Evolutionary conservation across 805 yeast species (phyloP).

Genomic region (Barnettozyma populi): DNA sequence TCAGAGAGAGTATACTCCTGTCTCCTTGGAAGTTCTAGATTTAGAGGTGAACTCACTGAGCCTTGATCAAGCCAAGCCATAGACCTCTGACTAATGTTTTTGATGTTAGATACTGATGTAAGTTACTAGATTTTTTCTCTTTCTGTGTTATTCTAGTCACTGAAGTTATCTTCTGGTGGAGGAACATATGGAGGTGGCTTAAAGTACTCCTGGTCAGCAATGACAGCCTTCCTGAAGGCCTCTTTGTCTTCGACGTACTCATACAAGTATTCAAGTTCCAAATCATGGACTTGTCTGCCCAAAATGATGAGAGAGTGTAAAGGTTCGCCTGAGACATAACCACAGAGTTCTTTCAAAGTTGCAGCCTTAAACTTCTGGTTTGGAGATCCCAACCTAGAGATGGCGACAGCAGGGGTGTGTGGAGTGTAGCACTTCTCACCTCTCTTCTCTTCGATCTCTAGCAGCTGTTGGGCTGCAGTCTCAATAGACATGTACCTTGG

Average conservation of each 20-base stretch:
- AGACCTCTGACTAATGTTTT: not conserved
- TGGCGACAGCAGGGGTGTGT: constrained; percentile 89
- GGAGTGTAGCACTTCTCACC: constrained; percentile 75
- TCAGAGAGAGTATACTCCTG: not conserved
- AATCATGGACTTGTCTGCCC: constrained; percentile 91
- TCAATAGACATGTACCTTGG: constrained; percentile 93
- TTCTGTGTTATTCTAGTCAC: constrained; percentile 10
- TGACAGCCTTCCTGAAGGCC: constrained; percentile 39
- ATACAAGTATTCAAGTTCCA: constrained; percentile 79
- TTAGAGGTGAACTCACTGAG: not conserved
- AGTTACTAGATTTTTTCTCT: too few relatives aligned
- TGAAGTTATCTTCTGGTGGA: constrained; percentile 33
- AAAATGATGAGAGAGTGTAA: constrained; percentile 85
- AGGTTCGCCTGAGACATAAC: constrained; percentile 91
- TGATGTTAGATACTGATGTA: not conserved
- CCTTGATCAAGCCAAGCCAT: not conserved
- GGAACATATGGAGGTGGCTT: constrained; percentile 69
- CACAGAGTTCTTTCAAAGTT: constrained; percentile 67
- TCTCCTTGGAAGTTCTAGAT: not conserved
- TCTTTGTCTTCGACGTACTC: constrained; percentile 65
- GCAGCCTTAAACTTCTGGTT: constrained; percentile 79
- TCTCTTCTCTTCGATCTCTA: constrained; percentile 81
- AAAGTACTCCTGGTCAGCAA: constrained; percentile 60
- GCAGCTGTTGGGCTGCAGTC: constrained; percentile 81
- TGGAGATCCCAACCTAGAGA: constrained; percentile 87